Evolutionary conservation across 2,329 filamentous ascomycete genomes (phyloP), one percentile per base, ranked within the genome.

Genomic region (Arachnomyces sp.): DNA sequence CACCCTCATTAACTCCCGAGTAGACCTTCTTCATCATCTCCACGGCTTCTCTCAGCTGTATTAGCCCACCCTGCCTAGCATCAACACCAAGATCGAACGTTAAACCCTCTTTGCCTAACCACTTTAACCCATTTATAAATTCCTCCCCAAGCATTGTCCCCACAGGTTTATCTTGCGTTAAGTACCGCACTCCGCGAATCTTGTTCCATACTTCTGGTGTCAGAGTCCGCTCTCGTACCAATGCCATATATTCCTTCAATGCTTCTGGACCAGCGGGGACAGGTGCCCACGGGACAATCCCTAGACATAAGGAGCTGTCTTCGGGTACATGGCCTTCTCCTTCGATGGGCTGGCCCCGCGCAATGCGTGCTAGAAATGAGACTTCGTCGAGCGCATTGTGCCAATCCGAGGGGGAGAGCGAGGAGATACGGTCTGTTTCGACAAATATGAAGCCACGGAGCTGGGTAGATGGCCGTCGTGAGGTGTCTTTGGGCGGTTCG

Each of bases 11-110:
- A 1, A 80, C 76, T 2, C 69, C 76, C 4, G 78, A 70, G 55
- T 84, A 79, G 7, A 84, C 76, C 50, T 64, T 74, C 50, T 74
- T 71, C 56, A 88, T 78, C 73, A 88, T 82, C 59, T 78, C 73
- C 9, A 82, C 71, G 3, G 77, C 70, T 63, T 88, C 82, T 42
- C 82, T 77, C 46, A 86, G 69, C 67, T 86, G 86, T 66, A 74
- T 77, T 43, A 81, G 70, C 4, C 87, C 89, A 18, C 82, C 77
- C n/a, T 77, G 71, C 57, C 85, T 77, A 52, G 84, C 78, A 68
- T 95, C 87, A 9, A 94, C 76, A 0, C 85, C 88, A 0, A 94
- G 67, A 58, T 95, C 90, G 58, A 95, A 94, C 1, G 76, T 73
- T 52, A 81, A 74, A 0, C 77, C 76, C 44, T 70, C 70, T 38